These are phyloP conservation scores for Phialemonium atrogriseum DNA, from an alignment of 2,329 filamentous ascomycete species.

Conservation along the genomic window DNA sequence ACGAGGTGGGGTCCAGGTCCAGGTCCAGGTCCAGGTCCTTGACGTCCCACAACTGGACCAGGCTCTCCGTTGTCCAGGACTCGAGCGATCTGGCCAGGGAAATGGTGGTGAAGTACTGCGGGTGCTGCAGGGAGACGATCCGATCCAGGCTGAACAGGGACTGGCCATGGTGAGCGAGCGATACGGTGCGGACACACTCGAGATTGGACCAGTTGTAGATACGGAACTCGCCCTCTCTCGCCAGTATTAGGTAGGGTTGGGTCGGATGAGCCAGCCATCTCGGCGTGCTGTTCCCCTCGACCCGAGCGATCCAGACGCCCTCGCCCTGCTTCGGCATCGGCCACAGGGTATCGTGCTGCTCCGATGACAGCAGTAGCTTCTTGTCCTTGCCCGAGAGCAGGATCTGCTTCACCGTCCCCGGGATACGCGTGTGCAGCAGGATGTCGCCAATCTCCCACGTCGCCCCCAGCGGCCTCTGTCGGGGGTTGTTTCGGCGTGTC, in stretches of 20 bases:
- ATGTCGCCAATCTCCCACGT: constrained; percentile 3
- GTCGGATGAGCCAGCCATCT: constrained; percentile 2
- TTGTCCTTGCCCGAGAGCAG: constrained; percentile 7
- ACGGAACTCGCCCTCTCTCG: no score
- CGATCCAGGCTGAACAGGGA: no score
- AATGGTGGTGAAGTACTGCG: no score
- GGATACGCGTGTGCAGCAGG: not conserved
- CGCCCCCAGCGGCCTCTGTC: not conserved
- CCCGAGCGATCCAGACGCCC: constrained; percentile 1
- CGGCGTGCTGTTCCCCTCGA: not conserved
- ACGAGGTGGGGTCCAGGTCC: no score
- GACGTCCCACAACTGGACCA: constrained; percentile 7
- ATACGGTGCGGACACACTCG: no score
- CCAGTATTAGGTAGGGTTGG: no score
- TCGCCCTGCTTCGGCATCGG: constrained; percentile 4
- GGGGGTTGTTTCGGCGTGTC: no score
- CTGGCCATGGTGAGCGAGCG: no score
- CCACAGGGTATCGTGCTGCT: constrained; percentile 9
- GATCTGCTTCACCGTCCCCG: constrained; percentile 5
- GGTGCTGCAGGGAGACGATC: no score
- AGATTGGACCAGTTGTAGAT: no score
- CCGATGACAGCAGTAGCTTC: constrained; percentile 8
- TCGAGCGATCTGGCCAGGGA: no score
- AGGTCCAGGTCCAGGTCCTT: constrained; percentile 3
- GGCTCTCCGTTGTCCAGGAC: no score